These are phyloP conservation scores for Pseudozyma thailandica DNA, from an alignment of 1,284 basidiomycete genomes.

Conservation along the genomic window DNA sequence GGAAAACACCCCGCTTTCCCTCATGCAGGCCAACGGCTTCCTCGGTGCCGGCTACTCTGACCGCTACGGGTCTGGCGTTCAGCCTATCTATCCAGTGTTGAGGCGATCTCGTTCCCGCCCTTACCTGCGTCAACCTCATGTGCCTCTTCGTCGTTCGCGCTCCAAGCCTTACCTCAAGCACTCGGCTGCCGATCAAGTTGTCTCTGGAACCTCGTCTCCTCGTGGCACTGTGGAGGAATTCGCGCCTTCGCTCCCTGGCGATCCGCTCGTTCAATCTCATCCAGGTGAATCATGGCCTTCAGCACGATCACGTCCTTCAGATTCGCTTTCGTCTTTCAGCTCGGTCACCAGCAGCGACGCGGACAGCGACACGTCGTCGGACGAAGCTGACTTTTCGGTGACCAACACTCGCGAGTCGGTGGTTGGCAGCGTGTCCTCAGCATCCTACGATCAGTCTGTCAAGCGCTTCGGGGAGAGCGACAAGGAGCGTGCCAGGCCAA, in stretches of 20 bases:
- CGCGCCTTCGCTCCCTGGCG: conserved; percentile 49
- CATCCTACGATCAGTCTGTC: conserved; percentile 12
- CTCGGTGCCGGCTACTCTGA: too few species aligned
- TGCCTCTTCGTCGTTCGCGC: conserved; percentile 36
- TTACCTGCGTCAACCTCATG: conserved; percentile 27
- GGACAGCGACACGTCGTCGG: conserved; percentile 29
- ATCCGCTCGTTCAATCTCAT: conserved; percentile 21
- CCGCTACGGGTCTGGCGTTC: background rate
- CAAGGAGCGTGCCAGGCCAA: background rate
- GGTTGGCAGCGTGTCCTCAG: conserved; percentile 10
- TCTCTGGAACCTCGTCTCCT: conserved; percentile 2
- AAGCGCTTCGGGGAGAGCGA: background rate
- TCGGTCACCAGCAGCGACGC: conserved; percentile 24
- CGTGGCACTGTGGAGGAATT: conserved; percentile 23
- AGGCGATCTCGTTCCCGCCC: conserved; percentile 45
- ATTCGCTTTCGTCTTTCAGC: conserved; percentile 24
- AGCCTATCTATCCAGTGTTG: conserved; percentile 25
- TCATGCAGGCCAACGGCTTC: background rate
- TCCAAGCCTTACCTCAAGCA: conserved; percentile 39
- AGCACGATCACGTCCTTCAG: conserved; percentile 22
- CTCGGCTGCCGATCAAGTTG: conserved; percentile 19
- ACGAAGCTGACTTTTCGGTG: conserved; percentile 11
- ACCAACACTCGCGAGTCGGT: conserved; percentile 32
- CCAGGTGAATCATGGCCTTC: conserved; percentile 49
- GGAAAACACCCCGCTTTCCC: background rate